These are phyloP conservation scores for Termitomyces sp. DNA, from an alignment of 1,284 basidiomycete species.

Conservation along the genomic window DNA sequence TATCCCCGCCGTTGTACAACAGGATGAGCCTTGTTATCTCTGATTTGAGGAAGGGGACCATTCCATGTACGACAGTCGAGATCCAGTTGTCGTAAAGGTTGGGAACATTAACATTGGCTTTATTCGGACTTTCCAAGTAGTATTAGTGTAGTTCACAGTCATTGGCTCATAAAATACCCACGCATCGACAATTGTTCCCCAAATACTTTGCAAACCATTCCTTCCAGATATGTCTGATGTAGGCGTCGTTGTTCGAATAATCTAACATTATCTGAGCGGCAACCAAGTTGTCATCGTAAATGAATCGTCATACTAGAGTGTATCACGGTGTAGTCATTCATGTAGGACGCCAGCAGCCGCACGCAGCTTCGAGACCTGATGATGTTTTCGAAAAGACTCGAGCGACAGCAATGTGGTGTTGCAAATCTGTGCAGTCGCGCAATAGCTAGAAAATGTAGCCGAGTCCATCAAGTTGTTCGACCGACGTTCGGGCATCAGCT, in stretches of 20 bases:
- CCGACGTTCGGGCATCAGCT: too few species aligned
- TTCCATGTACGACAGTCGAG: not conserved
- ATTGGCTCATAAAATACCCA: not conserved
- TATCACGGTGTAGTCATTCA: not conserved
- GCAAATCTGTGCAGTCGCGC: not conserved
- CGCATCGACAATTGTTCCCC: not conserved
- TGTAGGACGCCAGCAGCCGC: constrained; percentile 1
- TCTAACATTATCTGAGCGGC: not conserved
- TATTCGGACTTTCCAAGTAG: not conserved
- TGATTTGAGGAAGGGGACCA: not conserved
- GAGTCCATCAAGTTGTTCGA: not conserved
- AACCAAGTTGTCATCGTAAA: not conserved
- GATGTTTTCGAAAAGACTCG: not conserved
- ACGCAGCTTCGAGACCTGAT: not conserved
- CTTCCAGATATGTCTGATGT: not conserved
- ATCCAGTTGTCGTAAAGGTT: not conserved
- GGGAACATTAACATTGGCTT: not conserved
- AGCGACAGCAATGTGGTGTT: not conserved
- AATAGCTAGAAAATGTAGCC: not conserved
- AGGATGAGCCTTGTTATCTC: not conserved
- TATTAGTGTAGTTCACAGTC: not conserved
- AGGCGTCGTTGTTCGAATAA: not conserved
- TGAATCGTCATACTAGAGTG: not conserved
- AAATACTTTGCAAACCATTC: not conserved
- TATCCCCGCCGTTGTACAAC: not conserved